These are phyloP conservation scores for Rhinocladiella similis DNA, from an alignment of 2,329 filamentous ascomycete species.

Conservation along the genomic window DNA sequence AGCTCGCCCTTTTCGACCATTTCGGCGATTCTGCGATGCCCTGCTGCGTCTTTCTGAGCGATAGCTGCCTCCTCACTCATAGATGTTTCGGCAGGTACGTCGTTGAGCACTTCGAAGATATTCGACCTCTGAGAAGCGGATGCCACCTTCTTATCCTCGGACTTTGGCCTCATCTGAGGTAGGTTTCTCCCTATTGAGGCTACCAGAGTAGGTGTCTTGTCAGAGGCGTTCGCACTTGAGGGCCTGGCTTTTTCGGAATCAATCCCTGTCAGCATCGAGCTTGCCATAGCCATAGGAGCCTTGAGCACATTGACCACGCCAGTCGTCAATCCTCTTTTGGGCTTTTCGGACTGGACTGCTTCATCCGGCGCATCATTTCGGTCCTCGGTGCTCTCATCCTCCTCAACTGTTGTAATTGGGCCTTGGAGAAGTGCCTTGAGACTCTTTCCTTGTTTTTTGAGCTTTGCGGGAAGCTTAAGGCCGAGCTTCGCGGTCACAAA, in stretches of 20 bases:
- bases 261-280: constrained; percentile 10
- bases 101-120: constrained; percentile 23
- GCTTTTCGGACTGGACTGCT: constrained; percentile 1
- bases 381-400: not conserved
- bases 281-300: constrained; percentile 11
- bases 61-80: not conserved
- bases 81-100: constrained; percentile 6
- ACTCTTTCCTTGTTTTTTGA: constrained; percentile 32
- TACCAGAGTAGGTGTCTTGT: constrained; percentile 1
- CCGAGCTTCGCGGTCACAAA: constrained; percentile 61
- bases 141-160: constrained; percentile 13
- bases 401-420: not conserved
- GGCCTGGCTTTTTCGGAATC: not conserved
- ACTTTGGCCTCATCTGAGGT: not conserved
- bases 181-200: constrained; percentile 5
- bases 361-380: not conserved
- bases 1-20: constrained; percentile 40
- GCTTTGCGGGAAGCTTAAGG: constrained; percentile 52
- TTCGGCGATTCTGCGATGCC: constrained; percentile 22
- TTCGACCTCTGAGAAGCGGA: constrained; percentile 17
- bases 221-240: not conserved
- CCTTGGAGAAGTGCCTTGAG: constrained; percentile 10
- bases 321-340: constrained; percentile 3
- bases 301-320: constrained; percentile 14
- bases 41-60: constrained; percentile 4